These are phyloP conservation scores for Pseudonitzschia multiseries DNA, from an alignment of 108 stramenopile genomes.

Conservation along the genomic window DNA sequence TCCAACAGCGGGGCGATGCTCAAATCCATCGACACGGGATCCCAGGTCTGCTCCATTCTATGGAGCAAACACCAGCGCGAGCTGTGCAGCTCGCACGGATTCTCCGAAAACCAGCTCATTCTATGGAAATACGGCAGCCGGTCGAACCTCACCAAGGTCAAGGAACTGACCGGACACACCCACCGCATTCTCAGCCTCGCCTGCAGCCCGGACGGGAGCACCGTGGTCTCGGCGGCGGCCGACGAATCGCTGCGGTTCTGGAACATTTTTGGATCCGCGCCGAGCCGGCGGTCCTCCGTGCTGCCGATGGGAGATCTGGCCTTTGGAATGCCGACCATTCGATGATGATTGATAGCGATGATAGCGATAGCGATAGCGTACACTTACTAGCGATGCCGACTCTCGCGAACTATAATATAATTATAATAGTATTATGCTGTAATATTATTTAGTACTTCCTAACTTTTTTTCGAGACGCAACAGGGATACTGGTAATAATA, in stretches of 20 bases:
- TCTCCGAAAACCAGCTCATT: slow-evolving; percentile 93
- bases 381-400: too few species aligned
- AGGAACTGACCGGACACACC: slow-evolving; percentile 96
- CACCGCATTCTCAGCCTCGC: slow-evolving; percentile 94
- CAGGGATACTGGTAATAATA: too few species aligned
- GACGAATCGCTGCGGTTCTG: slow-evolving; percentile 99
- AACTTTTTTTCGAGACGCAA: too few species aligned
- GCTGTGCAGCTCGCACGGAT: slow-evolving; percentile 94
- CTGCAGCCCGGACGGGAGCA: slow-evolving; percentile 90
- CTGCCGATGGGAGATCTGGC: slow-evolving; percentile 38
- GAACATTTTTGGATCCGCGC: slow-evolving; percentile 91
- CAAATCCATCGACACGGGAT: slow-evolving; percentile 96
- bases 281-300: slow-evolving; percentile 39
- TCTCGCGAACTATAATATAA: too few species aligned
- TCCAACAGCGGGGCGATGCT: slow-evolving; percentile 88
- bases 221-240: slow-evolving; percentile 95
- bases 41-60: slow-evolving; percentile 94
- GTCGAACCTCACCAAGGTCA: slow-evolving; percentile 92
- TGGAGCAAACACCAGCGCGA: slow-evolving; percentile 96
- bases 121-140: slow-evolving; percentile 92
- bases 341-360: slow-evolving; percentile 6
- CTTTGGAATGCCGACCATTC: slow-evolving; percentile 46
- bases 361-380: not conserved
- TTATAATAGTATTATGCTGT: too few species aligned
- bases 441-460: too few species aligned